Percentiles rank a stretch among this genome's conserved stretches.
Conservation (phyloP, 257 asterid genomes). For the Primulina huaijiensis region DNA sequence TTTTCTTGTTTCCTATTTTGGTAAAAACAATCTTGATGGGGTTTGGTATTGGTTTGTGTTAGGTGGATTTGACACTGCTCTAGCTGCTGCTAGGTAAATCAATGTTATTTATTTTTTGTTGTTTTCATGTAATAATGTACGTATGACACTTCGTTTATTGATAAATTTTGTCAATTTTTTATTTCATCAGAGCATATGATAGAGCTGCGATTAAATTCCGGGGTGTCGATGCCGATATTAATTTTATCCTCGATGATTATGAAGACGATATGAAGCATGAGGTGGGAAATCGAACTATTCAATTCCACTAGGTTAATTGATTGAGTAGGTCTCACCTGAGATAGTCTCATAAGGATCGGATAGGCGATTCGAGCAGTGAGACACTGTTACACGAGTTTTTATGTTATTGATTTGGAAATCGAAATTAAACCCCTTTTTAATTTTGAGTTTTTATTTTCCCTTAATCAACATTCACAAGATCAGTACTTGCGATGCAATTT, state of each 20-base stretch:
- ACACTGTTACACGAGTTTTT: no score
- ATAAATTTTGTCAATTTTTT: background rate
- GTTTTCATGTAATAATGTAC: background rate
- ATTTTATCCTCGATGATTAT: slow-evolving; percentile 40
- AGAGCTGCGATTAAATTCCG: slow-evolving; percentile 54
- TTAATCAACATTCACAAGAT: no score
- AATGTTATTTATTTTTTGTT: background rate
- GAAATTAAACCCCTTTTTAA: no score
- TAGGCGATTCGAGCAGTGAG: no score
- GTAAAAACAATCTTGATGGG: background rate
- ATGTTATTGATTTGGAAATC: no score
- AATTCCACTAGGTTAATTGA: no score
- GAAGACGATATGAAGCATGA: slow-evolving; percentile 44
- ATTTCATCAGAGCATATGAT: slow-evolving; percentile 45
- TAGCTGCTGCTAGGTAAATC: slow-evolving; percentile 73
- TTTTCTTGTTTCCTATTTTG: background rate
- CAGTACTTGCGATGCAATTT: no score
- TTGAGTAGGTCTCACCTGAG: no score
- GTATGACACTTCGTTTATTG: background rate
- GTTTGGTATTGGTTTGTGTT: slow-evolving; percentile 13
- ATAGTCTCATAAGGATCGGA: no score
- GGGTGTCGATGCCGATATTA: slow-evolving; percentile 49
- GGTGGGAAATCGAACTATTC: slow-evolving; percentile 20
- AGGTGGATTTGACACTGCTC: slow-evolving; percentile 96
- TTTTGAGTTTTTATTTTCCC: no score